These are phyloP conservation scores for Saccharomyces hybrid DNA, from an alignment of 1,139 yeast genomes.

Conservation along the genomic window DNA sequence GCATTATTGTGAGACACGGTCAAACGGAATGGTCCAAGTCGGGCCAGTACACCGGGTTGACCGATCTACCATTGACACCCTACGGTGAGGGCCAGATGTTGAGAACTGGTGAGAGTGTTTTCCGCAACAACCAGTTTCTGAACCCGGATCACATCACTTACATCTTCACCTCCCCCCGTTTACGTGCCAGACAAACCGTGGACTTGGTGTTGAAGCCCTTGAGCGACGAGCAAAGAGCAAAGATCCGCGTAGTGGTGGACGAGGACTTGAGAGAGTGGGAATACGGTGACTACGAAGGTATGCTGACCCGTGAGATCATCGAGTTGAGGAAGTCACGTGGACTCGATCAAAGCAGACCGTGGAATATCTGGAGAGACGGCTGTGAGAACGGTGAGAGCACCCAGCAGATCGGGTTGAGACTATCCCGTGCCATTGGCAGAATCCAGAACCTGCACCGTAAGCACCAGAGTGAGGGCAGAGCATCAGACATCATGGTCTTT, in stretches of 20 bases:
- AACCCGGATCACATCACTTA: constrained; percentile 56
- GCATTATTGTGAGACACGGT: constrained; percentile 65
- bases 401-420: constrained; percentile 54
- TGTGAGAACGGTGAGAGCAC: constrained; percentile 83
- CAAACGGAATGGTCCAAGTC: constrained; percentile 94
- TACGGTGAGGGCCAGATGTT: constrained; percentile 72
- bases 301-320: constrained; percentile 58
- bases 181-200: constrained; percentile 68
- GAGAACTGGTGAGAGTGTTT: constrained; percentile 62
- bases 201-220: constrained; percentile 47
- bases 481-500: constrained; percentile 71
- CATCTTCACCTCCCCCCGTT: constrained; percentile 72
- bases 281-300: constrained; percentile 91
- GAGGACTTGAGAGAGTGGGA: constrained; percentile 87
- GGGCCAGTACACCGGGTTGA: constrained; percentile 82
- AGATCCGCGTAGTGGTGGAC: constrained; percentile 46
- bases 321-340: constrained; percentile 55
- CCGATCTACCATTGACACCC: constrained; percentile 71
- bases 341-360: constrained; percentile 45
- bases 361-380: constrained; percentile 90
- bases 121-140: constrained; percentile 51
- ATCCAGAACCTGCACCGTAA: constrained; percentile 55
- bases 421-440: constrained; percentile 59
- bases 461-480: constrained; percentile 46
- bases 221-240: constrained; percentile 40